A percentile compares a stretch with the other conserved stretches of the same genome.
Evolutionary conservation across 2,329 filamentous ascomycete species (phyloP).

Genomic region (Aspergillus fijiensis): DNA sequence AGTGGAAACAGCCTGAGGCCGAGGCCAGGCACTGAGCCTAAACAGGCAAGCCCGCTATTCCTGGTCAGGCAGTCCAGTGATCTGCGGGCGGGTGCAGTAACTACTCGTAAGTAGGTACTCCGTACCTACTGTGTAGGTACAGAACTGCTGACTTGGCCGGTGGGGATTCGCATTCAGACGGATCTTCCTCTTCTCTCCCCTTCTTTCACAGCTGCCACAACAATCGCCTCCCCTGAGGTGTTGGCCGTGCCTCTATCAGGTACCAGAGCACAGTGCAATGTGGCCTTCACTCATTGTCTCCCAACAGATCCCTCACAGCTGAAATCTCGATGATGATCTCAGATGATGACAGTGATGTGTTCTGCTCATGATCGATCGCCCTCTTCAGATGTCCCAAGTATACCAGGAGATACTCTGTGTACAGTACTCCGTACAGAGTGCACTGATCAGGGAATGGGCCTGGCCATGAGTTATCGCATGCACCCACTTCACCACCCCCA

Average conservation of each 20-base stretch:
- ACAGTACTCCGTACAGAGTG: background rate
- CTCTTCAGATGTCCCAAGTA: background rate
- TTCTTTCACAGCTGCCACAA: background rate
- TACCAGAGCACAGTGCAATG: background rate
- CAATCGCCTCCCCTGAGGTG: background rate
- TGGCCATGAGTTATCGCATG: too few relatives aligned
- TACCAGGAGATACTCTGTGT: too few relatives aligned
- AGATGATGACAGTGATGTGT: background rate
- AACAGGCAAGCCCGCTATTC: background rate
- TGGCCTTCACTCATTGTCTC: background rate
- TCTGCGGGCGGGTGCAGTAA: background rate
- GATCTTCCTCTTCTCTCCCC: background rate
- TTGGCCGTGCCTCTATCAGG: background rate
- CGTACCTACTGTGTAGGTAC: too few relatives aligned
- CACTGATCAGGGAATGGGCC: background rate
- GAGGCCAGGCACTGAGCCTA: background rate
- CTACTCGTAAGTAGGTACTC: too few relatives aligned
- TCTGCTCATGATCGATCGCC: conserved; percentile 1
- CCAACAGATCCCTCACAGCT: background rate
- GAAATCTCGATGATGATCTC: background rate
- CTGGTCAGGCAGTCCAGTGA: conserved; percentile 12
- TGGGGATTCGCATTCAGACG: background rate
- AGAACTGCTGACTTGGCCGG: background rate
- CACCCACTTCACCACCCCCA: too few relatives aligned
- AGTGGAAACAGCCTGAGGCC: too few relatives aligned